Conservation (phyloP, 2,329 filamentous ascomycete genomes). For the Diaporthe citri region DNA sequence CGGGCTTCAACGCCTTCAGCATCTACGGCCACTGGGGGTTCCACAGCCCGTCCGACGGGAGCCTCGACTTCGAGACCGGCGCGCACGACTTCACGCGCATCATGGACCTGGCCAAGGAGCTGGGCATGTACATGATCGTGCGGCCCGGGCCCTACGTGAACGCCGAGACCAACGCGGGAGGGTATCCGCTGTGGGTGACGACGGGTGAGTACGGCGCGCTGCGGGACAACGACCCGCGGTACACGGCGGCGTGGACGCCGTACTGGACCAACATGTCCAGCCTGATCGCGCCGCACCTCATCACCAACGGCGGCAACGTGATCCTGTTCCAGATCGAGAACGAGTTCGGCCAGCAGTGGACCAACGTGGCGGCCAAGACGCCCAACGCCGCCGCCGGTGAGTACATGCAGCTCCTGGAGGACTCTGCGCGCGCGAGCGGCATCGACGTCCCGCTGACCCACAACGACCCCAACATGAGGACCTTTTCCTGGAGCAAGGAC, state of each 20-base stretch:
- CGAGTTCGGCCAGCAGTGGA: constrained; percentile 62
- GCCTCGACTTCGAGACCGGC: constrained; percentile 62
- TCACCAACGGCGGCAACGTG: constrained; percentile 70
- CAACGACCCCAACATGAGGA: constrained; percentile 72
- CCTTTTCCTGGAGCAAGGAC: constrained; percentile 71
- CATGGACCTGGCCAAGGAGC: constrained; percentile 64
- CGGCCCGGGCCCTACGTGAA: constrained; percentile 74
- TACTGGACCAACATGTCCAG: constrained; percentile 64
- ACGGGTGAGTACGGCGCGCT: constrained; percentile 69
- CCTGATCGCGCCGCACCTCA: constrained; percentile 63
- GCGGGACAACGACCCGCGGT: constrained; percentile 65
- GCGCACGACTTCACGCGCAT: constrained; percentile 66
- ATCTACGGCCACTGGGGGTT: constrained; percentile 59
- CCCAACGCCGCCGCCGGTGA: constrained; percentile 62
- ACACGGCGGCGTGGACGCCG: constrained; percentile 65
- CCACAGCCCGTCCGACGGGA: constrained; percentile 52
- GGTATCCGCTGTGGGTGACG: constrained; percentile 72
- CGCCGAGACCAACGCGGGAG: constrained; percentile 72
- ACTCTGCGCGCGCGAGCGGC: constrained; percentile 65
- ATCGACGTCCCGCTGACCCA: constrained; percentile 69
- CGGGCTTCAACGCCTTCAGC: constrained; percentile 58
- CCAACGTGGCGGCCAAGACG: constrained; percentile 54
- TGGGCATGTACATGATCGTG: constrained; percentile 67
- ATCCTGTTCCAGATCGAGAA: constrained; percentile 71
- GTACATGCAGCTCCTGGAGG: constrained; percentile 71